Evolutionary conservation across 345 rosid genomes (phyloP).

Genomic region (Excoecaria cochinchinensis): DNA sequence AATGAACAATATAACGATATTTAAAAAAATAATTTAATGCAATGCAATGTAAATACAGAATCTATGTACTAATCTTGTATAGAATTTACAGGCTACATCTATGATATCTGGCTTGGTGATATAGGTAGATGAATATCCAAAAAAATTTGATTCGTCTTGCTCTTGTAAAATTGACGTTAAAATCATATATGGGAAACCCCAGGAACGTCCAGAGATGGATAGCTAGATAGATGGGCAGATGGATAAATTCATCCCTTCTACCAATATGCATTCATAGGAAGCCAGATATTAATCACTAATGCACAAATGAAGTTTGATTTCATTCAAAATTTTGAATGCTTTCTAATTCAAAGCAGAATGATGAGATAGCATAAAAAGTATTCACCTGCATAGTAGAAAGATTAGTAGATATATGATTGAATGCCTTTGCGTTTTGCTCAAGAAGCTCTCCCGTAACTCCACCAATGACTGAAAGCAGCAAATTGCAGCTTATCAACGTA

Average conservation of each 20-base stretch:
- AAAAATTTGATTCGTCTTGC: background rate
- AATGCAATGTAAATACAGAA: slow-evolving; percentile 28
- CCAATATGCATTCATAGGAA: background rate
- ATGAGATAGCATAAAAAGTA: background rate
- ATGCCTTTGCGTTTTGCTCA: slow-evolving; percentile 50
- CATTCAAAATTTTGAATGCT: background rate
- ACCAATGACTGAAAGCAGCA: slow-evolving; percentile 47
- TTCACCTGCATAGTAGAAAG: slow-evolving; percentile 42
- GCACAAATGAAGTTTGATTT: slow-evolving; percentile 5
- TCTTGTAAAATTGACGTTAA: background rate
- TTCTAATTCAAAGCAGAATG: background rate
- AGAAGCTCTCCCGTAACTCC: slow-evolving; percentile 57
- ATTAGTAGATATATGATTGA: slow-evolving; percentile 56
- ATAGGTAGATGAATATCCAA: background rate
- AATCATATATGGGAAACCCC: background rate
- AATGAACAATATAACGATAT: too few relatives aligned
- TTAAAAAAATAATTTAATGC: background rate
- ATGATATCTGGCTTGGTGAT: background rate
- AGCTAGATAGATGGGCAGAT: background rate
- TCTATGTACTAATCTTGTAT: background rate
- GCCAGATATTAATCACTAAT: background rate
- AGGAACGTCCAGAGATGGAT: background rate
- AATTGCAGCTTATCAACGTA: slow-evolving; percentile 1
- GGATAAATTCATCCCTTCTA: background rate
- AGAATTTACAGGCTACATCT: background rate